These are phyloP conservation scores for Umbelopsis isabellina DNA, from an alignment of 192 early-diverging fungal genomes.

Conservation along the genomic window DNA sequence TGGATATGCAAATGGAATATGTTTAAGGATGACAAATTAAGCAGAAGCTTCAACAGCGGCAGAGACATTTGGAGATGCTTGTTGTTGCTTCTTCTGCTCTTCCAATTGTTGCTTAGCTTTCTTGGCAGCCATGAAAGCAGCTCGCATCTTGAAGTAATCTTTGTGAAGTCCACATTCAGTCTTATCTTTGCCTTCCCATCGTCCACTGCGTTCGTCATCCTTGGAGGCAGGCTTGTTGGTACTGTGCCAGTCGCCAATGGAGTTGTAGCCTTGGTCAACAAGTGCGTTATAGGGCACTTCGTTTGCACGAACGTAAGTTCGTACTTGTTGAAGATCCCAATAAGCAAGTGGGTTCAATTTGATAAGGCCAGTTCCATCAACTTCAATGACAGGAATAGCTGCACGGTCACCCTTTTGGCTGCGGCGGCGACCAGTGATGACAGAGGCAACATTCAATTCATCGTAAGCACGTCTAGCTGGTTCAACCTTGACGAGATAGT, in stretches of 20 bases:
- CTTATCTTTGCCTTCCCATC: conserved; percentile 88
- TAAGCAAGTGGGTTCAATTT: conserved; percentile 92
- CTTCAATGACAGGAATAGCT: conserved; percentile 76
- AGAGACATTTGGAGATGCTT: neutral
- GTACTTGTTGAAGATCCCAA: conserved; percentile 91
- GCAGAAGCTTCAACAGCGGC: neutral
- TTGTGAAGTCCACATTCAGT: conserved; percentile 96
- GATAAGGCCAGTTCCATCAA: conserved; percentile 79
- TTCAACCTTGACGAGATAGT: conserved; percentile 95
- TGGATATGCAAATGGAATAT: too few relatives aligned
- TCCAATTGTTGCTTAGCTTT: conserved; percentile 65
- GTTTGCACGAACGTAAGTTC: conserved; percentile 81
- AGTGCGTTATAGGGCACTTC: conserved; percentile 91
- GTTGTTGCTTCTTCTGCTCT: conserved; percentile 26
- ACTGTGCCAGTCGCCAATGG: conserved; percentile 92
- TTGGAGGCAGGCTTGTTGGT: conserved; percentile 69
- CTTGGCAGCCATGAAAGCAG: conserved; percentile 73
- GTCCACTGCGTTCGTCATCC: conserved; percentile 82
- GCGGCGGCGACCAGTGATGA: conserved; percentile 89
- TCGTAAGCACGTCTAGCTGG: conserved; percentile 87
- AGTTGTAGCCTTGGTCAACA: conserved; percentile 89
- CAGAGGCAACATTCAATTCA: conserved; percentile 70
- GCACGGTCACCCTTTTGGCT: conserved; percentile 86
- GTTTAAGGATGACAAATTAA: neutral
- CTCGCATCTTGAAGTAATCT: conserved; percentile 93